These are phyloP conservation scores for Cryphonectria nitschkei DNA, from an alignment of 2,329 filamentous ascomycete genomes.

Conservation along the genomic window DNA sequence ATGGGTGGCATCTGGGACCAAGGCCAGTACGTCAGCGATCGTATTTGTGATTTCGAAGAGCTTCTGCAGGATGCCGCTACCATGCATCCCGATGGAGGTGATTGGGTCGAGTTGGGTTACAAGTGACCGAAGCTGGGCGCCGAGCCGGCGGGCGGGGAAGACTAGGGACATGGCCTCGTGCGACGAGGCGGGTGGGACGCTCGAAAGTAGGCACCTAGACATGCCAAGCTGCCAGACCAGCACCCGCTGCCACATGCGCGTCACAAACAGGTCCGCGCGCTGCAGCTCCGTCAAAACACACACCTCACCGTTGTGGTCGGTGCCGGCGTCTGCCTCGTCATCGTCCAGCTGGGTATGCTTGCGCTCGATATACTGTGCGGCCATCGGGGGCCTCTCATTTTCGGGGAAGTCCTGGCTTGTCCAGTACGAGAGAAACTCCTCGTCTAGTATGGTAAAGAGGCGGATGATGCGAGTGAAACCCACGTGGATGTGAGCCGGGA, in stretches of 20 bases:
- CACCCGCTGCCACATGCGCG: conserved; percentile 46
- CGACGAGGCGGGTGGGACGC: conserved; percentile 37
- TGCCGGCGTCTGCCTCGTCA: conserved; percentile 40
- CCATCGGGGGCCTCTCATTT: conserved; percentile 37
- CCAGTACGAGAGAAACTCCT: conserved; percentile 44
- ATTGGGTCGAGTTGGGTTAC: conserved; percentile 41
- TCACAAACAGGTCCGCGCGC: conserved; percentile 46
- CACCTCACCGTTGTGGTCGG: conserved; percentile 21
- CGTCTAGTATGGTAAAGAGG: conserved; percentile 45
- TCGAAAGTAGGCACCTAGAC: conserved; percentile 43
- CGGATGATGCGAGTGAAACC: conserved; percentile 45
- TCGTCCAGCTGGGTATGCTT: conserved; percentile 46
- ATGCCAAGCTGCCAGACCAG: conserved; percentile 48
- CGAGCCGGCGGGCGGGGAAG: conserved; percentile 45
- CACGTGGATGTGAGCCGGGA: conserved; percentile 41
- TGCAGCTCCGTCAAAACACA: conserved; percentile 44
- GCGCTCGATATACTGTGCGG: conserved; percentile 44
- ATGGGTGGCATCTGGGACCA: conserved; percentile 47
- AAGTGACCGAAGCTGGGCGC: conserved; percentile 43
- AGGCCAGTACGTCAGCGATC: conserved; percentile 60
- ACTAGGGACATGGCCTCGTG: conserved; percentile 45
- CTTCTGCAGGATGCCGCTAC: conserved; percentile 60
- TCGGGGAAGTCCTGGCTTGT: conserved; percentile 28
- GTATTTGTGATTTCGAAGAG: conserved; percentile 64
- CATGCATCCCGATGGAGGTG: conserved; percentile 56